These are phyloP conservation scores for Cerrena zonata DNA, from an alignment of 1,284 basidiomycete genomes.

Conservation along the genomic window DNA sequence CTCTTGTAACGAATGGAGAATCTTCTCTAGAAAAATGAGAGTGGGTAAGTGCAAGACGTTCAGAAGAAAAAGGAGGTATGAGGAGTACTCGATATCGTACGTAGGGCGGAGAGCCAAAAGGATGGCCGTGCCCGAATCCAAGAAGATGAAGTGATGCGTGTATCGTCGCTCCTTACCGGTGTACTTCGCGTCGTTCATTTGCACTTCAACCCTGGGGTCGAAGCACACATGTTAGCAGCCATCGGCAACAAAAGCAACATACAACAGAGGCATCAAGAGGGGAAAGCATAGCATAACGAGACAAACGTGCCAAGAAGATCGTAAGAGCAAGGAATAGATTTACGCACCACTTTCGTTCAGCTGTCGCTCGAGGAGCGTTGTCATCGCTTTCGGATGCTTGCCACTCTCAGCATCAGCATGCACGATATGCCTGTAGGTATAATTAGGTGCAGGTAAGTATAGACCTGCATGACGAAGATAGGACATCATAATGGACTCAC, in stretches of 20 bases:
- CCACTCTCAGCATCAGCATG: conserved; percentile 76
- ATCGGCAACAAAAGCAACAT: background rate
- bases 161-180: background rate
- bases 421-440: conserved; percentile 53
- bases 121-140: background rate
- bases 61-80: background rate
- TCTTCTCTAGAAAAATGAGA: conserved; percentile 58
- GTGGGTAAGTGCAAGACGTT: conserved; percentile 1
- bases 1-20: conserved; percentile 73
- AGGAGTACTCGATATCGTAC: conserved; percentile 1
- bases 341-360: conserved; percentile 85
- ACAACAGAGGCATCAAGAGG: background rate
- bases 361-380: conserved; percentile 85
- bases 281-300: background rate
- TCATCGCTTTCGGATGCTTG: conserved; percentile 83
- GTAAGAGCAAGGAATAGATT: conserved; percentile 3
- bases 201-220: conserved; percentile 1
- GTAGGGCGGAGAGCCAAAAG: background rate
- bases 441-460: background rate
- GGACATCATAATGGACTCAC: conserved; percentile 20
- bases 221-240: background rate
- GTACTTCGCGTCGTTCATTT: background rate
- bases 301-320: background rate
- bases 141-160: background rate
- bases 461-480: conserved; percentile 1